Conservation (phyloP, 2,329 filamentous ascomycete species). For the Chaetomium strumarium region DNA sequence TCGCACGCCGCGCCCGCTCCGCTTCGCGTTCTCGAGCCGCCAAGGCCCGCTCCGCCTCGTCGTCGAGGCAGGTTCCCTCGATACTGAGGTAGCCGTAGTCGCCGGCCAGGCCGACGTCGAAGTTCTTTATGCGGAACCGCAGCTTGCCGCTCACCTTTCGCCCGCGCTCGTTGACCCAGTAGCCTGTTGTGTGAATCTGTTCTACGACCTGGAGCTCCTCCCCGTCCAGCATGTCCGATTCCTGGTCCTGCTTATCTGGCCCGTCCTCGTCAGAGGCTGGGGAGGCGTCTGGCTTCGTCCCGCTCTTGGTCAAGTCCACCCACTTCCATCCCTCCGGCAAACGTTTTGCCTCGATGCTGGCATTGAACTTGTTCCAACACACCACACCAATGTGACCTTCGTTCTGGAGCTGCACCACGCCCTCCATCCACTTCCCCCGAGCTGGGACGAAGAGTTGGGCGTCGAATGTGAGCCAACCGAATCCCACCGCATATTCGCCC, state of each 20-base stretch:
- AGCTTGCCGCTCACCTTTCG: slow-evolving; percentile 64
- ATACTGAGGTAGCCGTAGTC: slow-evolving; percentile 77
- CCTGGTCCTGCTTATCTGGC: slow-evolving; percentile 23
- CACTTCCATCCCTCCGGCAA: slow-evolving; percentile 77
- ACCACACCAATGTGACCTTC: slow-evolving; percentile 85
- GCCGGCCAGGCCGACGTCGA: slow-evolving; percentile 71
- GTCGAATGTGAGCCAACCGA: slow-evolving; percentile 82
- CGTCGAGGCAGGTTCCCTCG: slow-evolving; percentile 76
- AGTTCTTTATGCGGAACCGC: slow-evolving; percentile 74
- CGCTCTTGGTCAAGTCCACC: slow-evolving; percentile 54
- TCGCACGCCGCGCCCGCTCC: slow-evolving; percentile 33
- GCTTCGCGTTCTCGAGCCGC: slow-evolving; percentile 47
- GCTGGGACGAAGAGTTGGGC: slow-evolving; percentile 77
- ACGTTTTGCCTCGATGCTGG: slow-evolving; percentile 70
- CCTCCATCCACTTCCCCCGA: slow-evolving; percentile 68
- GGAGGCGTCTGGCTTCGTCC: slow-evolving; percentile 21
- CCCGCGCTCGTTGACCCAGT: slow-evolving; percentile 70
- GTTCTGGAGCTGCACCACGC: slow-evolving; percentile 77
- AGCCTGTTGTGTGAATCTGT: slow-evolving; percentile 54
- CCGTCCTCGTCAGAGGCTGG: slow-evolving; percentile 13
- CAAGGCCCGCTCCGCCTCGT: slow-evolving; percentile 58
- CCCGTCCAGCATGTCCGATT: slow-evolving; percentile 28
- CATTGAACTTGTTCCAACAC: slow-evolving; percentile 88
- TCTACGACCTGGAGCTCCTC: slow-evolving; percentile 49
- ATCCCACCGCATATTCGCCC: slow-evolving; percentile 81